Base-by-base conservation (phyloP, 2,329 filamentous ascomycete species). In the Penicillium sp. region DNA sequence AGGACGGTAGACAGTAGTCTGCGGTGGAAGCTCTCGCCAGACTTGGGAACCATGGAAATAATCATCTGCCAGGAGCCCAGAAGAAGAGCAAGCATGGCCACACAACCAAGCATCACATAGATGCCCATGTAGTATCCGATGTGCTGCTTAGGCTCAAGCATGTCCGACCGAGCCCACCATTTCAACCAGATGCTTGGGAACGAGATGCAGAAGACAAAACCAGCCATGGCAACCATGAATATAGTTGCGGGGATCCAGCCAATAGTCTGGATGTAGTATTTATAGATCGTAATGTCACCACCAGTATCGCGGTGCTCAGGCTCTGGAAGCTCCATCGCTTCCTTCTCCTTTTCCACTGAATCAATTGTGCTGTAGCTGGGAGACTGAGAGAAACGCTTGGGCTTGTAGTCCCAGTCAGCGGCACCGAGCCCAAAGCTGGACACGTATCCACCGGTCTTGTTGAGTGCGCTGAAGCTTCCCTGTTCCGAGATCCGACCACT, bases 41-140 rank as follows among this genome's bases (percentile, higher is more conserved):
- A 74, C 18, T 65, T 67, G 2, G 73, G 73, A 3, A 76, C 69
- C 69, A 76, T 75, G 2, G 60, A 68, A 20, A 76, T 69, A 31
- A 76, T 69, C 45, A 75, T 61, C 53, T 73, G 67, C 60, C 66
- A 67, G 44, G 58, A 62, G 25, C 61, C 59, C 3, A 60, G 39
- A 23, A 67, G 51, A 3, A 68, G 54, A 35, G 51, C 55, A 12
- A 65, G 25, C 51, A 67, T 61, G 11, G 57, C 60, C 5, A 64
- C n/a, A 20, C 54, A 54, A 7, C 62, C 62, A 12, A 66, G 55
- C 60, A 66, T 64, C 18, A 55, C 59, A 44, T 66, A 65, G 28
- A 67, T 60, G 15, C 63, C 63, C 10, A 67, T 37, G 25, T 63
- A 69, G 26, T 67, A 61, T 6, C 51, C 61, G 1, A 61, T 44